Evolutionary conservation across 2,329 filamentous ascomycete species (phyloP), one percentile per base, ranked within the genome.

Genomic region (Nothopassalora personata): DNA sequence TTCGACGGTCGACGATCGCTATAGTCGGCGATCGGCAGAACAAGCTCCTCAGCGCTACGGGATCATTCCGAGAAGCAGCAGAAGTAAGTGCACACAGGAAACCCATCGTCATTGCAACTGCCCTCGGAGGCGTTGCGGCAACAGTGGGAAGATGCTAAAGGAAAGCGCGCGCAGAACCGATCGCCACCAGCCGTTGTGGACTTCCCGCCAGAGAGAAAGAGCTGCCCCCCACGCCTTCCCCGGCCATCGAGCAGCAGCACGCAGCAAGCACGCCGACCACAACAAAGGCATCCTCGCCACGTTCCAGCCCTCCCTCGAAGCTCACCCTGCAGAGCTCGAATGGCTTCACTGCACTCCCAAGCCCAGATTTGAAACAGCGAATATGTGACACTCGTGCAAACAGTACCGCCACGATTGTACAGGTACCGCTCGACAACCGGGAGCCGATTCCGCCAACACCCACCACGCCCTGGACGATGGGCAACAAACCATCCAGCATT

Each of bases 401-500:
- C 56, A 50, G 53, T 52, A 46, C 55, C 51, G 57, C 54, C 47
- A 58, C 65, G 33, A 61, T 56, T 53, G 56, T 59, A 52, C 67
- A 69, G 55, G 54, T 66, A 27, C 58, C 65, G 51, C 57, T 56
- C 45, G 63, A 65, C 59, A 65, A 61, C 48, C 61, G 64, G 54
- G 53, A 61, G 54, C 62, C 54, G n/a, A 52, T 63, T 51, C 52
- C 65, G 45, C 63, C 61, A 28, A 62, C 62, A 19, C 57, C 61
- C 48, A 63, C 65, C 55, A 60, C 62, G 8, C 61, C 59, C 28
- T 60, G 58, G 54, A 53, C 48, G 51, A 71, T 71, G 70, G 70
- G 70, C 59, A 71, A 70, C 63, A 65, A 67, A 48, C 66, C 64
- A 34, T 70, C 68, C 10, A 64, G 57, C 53, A 50, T 63, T 39